These are phyloP conservation scores for Metarhizium humberi DNA, from an alignment of 2,329 filamentous ascomycete genomes.

Conservation along the genomic window DNA sequence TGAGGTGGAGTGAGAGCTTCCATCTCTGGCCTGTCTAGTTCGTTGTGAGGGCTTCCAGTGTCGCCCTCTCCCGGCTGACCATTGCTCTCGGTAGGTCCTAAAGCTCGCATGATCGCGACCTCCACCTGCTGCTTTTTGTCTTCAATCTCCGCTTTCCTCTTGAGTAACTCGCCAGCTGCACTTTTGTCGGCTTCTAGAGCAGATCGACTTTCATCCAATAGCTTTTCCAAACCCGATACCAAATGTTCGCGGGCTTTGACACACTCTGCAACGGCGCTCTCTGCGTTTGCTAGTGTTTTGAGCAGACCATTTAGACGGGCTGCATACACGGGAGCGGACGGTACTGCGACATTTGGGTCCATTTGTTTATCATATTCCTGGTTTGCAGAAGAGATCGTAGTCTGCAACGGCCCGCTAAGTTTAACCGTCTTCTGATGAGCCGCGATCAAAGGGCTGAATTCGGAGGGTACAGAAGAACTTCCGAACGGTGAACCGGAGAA, in stretches of 20 bases:
- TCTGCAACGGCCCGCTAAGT: constrained; percentile 57
- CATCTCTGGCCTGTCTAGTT: constrained; percentile 67
- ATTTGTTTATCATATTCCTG: constrained; percentile 79
- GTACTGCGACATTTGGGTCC: constrained; percentile 57
- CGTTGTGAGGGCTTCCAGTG: constrained; percentile 37
- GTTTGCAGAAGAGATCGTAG: constrained; percentile 60
- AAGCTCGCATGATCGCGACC: constrained; percentile 77
- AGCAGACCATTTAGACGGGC: constrained; percentile 83
- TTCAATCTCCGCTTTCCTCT: constrained; percentile 65
- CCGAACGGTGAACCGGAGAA: constrained; percentile 51
- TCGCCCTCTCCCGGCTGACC: constrained; percentile 37
- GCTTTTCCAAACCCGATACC: constrained; percentile 70
- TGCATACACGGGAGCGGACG: constrained; percentile 83
- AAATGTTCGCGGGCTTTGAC: constrained; percentile 77
- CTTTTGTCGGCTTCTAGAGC: constrained; percentile 62
- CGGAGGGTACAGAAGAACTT: constrained; percentile 55
- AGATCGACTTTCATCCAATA: constrained; percentile 64
- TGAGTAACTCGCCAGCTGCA: constrained; percentile 52
- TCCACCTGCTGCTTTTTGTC: constrained; percentile 82
- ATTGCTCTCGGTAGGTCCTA: constrained; percentile 51
- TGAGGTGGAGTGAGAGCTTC: constrained; percentile 81
- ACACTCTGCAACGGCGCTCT: constrained; percentile 79
- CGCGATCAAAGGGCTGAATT: constrained; percentile 67
- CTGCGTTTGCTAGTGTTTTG: constrained; percentile 78
- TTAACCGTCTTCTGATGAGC: constrained; percentile 68